These are phyloP conservation scores for Colletotrichum navitas DNA, from an alignment of 2,329 filamentous ascomycete species.

Conservation along the genomic window DNA sequence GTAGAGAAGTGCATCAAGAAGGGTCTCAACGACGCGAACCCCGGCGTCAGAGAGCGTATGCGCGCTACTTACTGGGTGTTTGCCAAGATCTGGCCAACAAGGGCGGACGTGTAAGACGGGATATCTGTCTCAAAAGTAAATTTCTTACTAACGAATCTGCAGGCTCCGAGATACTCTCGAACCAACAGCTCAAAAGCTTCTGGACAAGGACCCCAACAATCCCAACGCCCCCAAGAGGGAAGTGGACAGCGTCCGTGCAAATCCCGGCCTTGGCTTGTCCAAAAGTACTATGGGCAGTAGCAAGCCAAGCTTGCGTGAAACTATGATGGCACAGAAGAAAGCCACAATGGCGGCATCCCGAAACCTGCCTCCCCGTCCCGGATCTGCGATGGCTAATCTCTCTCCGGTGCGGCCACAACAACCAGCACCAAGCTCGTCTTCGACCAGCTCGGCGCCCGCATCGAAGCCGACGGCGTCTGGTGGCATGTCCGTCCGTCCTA, in stretches of 20 bases:
- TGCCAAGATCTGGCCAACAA: conserved; percentile 80
- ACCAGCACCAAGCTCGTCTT: conserved; percentile 50
- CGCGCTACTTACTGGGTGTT: conserved; percentile 90
- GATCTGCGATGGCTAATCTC: conserved; percentile 53
- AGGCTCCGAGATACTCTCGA: conserved; percentile 87
- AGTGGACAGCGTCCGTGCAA: conserved; percentile 59
- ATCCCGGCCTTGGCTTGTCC: conserved; percentile 71
- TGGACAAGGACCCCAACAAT: conserved; percentile 88
- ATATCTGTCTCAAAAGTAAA: background rate
- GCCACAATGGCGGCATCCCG: conserved; percentile 64
- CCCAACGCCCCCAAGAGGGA: conserved; percentile 76
- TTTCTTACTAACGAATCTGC: conserved; percentile 27
- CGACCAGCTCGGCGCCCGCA: conserved; percentile 51
- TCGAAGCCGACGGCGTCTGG: conserved; percentile 61
- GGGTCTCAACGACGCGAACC: conserved; percentile 89
- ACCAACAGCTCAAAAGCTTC: conserved; percentile 78
- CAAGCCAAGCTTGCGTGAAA: conserved; percentile 81
- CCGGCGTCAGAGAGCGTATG: conserved; percentile 88
- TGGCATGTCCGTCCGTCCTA: conserved; percentile 73
- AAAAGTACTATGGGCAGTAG: conserved; percentile 70
- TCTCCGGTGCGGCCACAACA: conserved; percentile 60
- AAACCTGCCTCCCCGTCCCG: conserved; percentile 66
- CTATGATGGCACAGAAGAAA: conserved; percentile 86
- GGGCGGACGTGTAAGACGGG: conserved; percentile 75
- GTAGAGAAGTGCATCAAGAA: conserved; percentile 92